These are phyloP conservation scores for Brettanomyces bruxellensis DNA, from an alignment of 805 yeast species.

Conservation along the genomic window DNA sequence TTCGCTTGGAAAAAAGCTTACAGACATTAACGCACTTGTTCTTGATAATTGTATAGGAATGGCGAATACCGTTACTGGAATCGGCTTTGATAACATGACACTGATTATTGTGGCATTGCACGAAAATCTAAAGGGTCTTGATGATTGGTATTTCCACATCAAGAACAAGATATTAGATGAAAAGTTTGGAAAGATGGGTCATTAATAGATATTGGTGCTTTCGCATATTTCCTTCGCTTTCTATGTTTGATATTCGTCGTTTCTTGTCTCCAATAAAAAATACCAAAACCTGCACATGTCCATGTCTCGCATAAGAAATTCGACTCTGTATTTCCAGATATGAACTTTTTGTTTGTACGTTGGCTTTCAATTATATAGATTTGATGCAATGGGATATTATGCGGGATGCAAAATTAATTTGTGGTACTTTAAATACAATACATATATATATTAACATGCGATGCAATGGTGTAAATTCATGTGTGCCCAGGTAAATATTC, in stretches of 20 bases:
- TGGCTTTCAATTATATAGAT: too few species aligned
- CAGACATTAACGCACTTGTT: constrained; percentile 49
- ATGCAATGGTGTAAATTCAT: too few species aligned
- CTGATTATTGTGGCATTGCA: constrained; percentile 60
- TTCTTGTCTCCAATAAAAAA: neutral
- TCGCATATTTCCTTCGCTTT: neutral
- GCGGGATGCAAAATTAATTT: too few species aligned
- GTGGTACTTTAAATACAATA: too few species aligned
- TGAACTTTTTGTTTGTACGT: too few species aligned
- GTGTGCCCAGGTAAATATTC: too few species aligned
- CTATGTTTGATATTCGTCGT: too few species aligned
- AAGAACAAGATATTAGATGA: constrained; percentile 30
- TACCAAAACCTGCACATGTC: neutral
- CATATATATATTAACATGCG: too few species aligned
- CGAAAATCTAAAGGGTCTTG: constrained; percentile 26
- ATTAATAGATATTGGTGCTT: constrained; percentile 3
- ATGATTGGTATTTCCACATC: constrained; percentile 52
- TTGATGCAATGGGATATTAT: too few species aligned
- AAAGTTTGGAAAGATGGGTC: constrained; percentile 22
- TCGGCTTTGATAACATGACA: constrained; percentile 81
- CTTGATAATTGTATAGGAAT: constrained; percentile 58
- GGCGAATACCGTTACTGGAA: constrained; percentile 68
- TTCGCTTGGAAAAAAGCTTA: constrained; percentile 46
- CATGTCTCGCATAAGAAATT: too few species aligned
- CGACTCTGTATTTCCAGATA: too few species aligned